A percentile compares a stretch with the other conserved stretches of the same genome.
phyloP scores from a whole-genome alignment of 768 basidiomycete species.

The Boletus patriciae region DNA sequence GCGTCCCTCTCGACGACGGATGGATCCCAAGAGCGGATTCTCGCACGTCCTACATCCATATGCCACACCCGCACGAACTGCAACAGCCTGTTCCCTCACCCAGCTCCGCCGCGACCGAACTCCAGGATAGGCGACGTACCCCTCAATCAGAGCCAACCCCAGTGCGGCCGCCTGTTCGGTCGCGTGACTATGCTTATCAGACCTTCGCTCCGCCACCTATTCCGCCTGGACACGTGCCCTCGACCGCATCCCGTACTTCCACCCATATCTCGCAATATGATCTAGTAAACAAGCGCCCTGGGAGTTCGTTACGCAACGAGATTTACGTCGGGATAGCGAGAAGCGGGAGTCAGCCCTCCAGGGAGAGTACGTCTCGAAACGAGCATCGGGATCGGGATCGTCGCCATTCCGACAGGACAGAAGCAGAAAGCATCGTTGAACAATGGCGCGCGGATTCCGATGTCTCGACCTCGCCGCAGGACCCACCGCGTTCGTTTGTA shows the following conservation, averaged over 20 bases:
- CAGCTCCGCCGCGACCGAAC: conserved; percentile 11
- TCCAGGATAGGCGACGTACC: conserved; percentile 9
- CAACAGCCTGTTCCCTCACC: conserved; percentile 19
- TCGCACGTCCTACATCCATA: conserved; percentile 20
- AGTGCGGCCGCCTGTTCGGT: conserved; percentile 26
- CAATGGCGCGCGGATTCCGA: conserved; percentile 35
- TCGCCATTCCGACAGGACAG: conserved; percentile 21
- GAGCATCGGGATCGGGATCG: conserved; percentile 18
- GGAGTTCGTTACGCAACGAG: conserved; percentile 30
- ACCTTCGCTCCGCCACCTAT: conserved; percentile 8
- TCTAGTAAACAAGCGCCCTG: conserved; percentile 27
- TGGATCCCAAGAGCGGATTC: conserved; percentile 34
- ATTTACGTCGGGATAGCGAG: conserved; percentile 17
- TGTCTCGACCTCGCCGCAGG: conserved; percentile 13
- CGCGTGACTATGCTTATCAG: conserved; percentile 34
- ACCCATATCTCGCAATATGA: conserved; percentile 35
- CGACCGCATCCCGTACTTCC: conserved; percentile 28
- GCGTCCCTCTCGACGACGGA: conserved; percentile 23
- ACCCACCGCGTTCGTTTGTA: conserved; percentile 23
- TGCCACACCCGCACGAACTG: conserved; percentile 25
- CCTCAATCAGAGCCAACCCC: conserved; percentile 12
- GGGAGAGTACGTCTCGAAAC: conserved; percentile 16
- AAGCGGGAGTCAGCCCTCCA: conserved; percentile 28
- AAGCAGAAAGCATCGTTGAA: conserved; percentile 28
- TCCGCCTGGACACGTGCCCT: conserved; percentile 20